Evolutionary conservation across 2,329 filamentous ascomycete genomes (phyloP).

Genomic region (Coniochaeta ligniaria): DNA sequence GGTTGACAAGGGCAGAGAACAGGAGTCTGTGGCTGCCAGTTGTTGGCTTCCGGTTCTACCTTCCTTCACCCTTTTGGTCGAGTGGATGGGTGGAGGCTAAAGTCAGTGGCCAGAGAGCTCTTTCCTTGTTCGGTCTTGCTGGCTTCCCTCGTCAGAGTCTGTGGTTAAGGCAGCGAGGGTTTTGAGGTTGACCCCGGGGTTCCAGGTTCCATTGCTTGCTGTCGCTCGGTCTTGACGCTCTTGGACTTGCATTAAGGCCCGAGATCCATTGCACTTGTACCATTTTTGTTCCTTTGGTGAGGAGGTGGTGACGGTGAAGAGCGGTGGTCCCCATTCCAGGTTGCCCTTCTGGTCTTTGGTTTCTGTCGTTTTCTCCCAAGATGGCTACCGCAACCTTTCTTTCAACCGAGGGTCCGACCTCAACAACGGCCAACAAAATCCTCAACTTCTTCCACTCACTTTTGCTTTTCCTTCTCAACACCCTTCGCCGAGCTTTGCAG

Average conservation of each 20-base stretch:
- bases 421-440: conserved; percentile 11
- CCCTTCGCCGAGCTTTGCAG: conserved; percentile 9
- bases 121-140: background rate
- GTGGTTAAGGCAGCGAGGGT: background rate
- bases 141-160: background rate
- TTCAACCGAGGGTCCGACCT: conserved; percentile 10
- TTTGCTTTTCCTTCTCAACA: conserved; percentile 12
- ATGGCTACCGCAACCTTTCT: conserved; percentile 14
- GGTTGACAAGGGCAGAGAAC: too few species aligned
- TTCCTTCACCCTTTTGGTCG: too few species aligned
- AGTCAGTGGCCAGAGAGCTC: background rate
- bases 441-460: conserved; percentile 13
- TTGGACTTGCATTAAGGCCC: background rate
- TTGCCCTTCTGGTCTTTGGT: background rate
- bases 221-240: background rate
- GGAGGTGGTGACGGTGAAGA: conserved; percentile 1
- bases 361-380: conserved; percentile 2
- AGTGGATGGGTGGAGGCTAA: too few species aligned
- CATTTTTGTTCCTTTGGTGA: background rate
- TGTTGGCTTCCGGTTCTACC: too few species aligned
- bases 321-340: background rate
- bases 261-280: background rate
- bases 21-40: too few species aligned
- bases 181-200: background rate
- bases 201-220: background rate